A percentile compares a stretch with the other conserved stretches of the same genome.
Evolutionary conservation across 768 basidiomycete species (phyloP).

Genomic region (Pisolithus microcarpus): DNA sequence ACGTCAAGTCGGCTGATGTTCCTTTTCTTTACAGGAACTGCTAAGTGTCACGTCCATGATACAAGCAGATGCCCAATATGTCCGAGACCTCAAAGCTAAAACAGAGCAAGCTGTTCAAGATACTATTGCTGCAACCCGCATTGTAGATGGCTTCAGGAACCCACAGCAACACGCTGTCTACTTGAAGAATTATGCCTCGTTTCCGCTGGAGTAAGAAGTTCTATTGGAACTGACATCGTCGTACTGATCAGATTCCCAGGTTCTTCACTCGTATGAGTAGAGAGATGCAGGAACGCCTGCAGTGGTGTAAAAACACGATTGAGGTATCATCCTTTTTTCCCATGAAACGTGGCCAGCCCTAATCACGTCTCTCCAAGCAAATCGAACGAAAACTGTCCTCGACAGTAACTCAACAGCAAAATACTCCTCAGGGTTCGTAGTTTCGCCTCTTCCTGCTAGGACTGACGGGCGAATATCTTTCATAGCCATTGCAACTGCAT

Average conservation of each 20-base stretch:
- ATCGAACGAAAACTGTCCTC: constrained; percentile 78
- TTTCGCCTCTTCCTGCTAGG: not conserved
- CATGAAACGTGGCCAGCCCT: no score
- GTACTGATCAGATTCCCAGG: constrained; percentile 28
- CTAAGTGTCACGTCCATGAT: constrained; percentile 54
- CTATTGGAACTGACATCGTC: not conserved
- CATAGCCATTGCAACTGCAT: constrained; percentile 63
- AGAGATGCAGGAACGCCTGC: constrained; percentile 63
- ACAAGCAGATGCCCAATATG: constrained; percentile 58
- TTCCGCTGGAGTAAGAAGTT: constrained; percentile 66
- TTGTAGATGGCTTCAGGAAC: constrained; percentile 72
- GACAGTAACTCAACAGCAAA: constrained; percentile 53
- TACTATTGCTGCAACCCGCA: constrained; percentile 66
- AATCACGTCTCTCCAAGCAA: constrained; percentile 21
- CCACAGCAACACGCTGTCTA: constrained; percentile 64
- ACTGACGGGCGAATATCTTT: constrained; percentile 3
- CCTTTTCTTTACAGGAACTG: constrained; percentile 50
- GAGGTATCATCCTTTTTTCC: constrained; percentile 53
- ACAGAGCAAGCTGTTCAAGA: constrained; percentile 76
- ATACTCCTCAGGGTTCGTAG: constrained; percentile 64
- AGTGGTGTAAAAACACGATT: constrained; percentile 76
- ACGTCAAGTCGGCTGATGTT: not conserved
- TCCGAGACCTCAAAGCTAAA: constrained; percentile 65
- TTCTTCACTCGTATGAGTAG: constrained; percentile 68
- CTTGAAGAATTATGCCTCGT: constrained; percentile 72